phyloP scores from a whole-genome alignment of 352 stramenopile species.

The Halophytophthora batemanensis region DNA sequence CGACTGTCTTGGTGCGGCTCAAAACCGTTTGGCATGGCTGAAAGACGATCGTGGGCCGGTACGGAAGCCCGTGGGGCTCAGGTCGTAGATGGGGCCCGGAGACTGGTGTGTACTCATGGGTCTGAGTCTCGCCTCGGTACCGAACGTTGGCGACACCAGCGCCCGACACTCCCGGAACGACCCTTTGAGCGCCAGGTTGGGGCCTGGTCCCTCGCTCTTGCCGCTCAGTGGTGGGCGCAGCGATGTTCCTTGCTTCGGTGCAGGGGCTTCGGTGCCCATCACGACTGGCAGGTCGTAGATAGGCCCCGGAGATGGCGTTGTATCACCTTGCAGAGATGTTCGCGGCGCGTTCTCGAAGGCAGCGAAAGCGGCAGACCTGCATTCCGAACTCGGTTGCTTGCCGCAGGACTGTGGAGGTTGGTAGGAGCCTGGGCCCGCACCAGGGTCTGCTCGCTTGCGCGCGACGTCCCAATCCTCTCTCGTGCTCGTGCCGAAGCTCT shows the following conservation, averaged over 20 bases:
- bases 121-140: constrained; percentile 54
- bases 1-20: not conserved
- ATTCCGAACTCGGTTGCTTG: constrained; percentile 53
- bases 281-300: constrained; percentile 69
- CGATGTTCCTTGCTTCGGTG: constrained; percentile 62
- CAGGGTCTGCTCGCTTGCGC: constrained; percentile 58
- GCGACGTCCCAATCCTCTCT: constrained; percentile 74
- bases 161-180: constrained; percentile 43
- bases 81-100: constrained; percentile 71
- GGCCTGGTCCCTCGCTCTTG: constrained; percentile 55
- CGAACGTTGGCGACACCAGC: constrained; percentile 66
- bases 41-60: constrained; percentile 57
- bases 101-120: constrained; percentile 18
- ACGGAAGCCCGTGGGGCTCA: constrained; percentile 55
- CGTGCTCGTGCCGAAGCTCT: constrained; percentile 78
- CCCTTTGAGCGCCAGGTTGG: constrained; percentile 59
- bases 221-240: constrained; percentile 49
- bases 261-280: constrained; percentile 33
- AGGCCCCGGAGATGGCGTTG: constrained; percentile 62
- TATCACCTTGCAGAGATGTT: constrained; percentile 39
- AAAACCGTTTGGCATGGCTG: constrained; percentile 69
- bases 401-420: constrained; percentile 52
- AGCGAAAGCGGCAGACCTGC: constrained; percentile 39
- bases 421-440: constrained; percentile 68
- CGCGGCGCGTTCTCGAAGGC: constrained; percentile 71